Evolutionary conservation across 257 asterid species (phyloP).

Genomic region (Solanum dulcamara): DNA sequence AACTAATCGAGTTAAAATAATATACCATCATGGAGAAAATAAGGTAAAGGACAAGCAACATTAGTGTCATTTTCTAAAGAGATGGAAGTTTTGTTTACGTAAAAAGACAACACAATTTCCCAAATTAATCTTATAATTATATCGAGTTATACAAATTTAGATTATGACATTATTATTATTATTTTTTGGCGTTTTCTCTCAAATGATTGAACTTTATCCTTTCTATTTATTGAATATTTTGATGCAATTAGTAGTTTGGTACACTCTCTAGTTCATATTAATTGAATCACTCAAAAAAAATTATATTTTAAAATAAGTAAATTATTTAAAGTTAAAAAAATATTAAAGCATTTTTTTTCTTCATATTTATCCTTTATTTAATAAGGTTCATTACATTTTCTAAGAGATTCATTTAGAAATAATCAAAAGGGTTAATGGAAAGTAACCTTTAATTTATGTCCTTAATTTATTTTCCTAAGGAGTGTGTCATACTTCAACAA

Average conservation of each 20-base stretch:
- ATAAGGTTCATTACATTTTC: no score
- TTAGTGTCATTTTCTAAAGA: neutral
- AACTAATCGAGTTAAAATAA: neutral
- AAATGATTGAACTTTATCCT: neutral
- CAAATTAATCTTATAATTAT: neutral
- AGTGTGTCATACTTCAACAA: no score
- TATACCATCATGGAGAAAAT: neutral
- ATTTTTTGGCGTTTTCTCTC: neutral
- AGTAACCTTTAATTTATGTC: no score
- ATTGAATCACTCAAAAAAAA: no score
- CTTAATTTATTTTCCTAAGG: no score
- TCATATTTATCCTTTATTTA: no score
- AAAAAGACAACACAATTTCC: neutral
- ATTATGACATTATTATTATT: neutral
- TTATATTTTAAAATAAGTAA: no score
- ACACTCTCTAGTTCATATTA: no score
- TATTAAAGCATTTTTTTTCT: no score
- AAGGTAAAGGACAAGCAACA: neutral
- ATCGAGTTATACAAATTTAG: neutral
- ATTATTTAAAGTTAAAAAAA: no score
- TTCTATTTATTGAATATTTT: neutral
- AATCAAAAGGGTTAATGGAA: no score
- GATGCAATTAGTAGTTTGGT: neutral
- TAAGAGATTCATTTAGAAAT: no score
- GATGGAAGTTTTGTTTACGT: neutral